phyloP scores from a whole-genome alignment of 164 flowering plant species.

The Malania oleifera region DNA sequence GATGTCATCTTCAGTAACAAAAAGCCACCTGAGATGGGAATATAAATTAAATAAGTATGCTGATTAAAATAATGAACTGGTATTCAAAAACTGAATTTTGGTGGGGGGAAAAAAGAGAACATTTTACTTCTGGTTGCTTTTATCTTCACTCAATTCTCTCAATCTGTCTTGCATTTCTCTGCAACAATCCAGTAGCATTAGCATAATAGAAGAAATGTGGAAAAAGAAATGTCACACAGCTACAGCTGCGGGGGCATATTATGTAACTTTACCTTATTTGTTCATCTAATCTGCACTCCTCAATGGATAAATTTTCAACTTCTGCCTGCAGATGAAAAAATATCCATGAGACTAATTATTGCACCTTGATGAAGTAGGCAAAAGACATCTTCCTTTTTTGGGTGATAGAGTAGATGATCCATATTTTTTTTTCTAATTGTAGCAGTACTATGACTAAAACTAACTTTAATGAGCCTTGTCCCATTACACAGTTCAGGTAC shows the following conservation, averaged over 20 bases:
- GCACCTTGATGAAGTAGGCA: background rate
- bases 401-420: background rate
- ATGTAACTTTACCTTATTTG: constrained; percentile 33
- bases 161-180: constrained; percentile 93
- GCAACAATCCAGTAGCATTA: constrained; percentile 27
- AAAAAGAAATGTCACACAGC: background rate
- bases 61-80: background rate
- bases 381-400: background rate
- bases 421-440: background rate
- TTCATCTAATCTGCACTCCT: constrained; percentile 6
- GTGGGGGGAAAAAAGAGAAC: background rate
- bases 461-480: no score
- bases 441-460: no score
- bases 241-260: background rate
- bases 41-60: background rate
- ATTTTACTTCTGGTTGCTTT: constrained; percentile 66
- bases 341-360: background rate
- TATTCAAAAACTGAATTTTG: background rate
- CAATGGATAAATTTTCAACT: background rate
- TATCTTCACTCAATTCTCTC: constrained; percentile 85
- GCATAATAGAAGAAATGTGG: constrained; percentile 9
- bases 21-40: constrained; percentile 64
- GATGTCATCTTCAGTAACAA: constrained; percentile 93
- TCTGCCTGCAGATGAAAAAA: constrained; percentile 3
- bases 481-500: no score